Conservation (phyloP, 192 early-diverging fungal genomes). For the Phlyctochytrium planicorne region DNA sequence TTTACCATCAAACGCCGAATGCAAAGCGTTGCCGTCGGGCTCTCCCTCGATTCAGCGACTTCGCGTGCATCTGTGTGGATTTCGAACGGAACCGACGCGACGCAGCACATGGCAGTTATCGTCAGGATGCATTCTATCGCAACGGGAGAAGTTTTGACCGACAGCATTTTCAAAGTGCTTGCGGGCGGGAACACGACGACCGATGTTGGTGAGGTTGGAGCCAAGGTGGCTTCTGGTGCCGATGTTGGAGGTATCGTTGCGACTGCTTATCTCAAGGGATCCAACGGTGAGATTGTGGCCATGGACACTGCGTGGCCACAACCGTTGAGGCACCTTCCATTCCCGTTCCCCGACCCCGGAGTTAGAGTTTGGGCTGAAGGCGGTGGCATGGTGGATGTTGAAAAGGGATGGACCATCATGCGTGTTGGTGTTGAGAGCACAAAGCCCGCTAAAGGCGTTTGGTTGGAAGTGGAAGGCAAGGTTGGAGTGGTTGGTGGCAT, state of each 20-base stretch:
- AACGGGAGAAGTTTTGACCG: slow-evolving; percentile 1
- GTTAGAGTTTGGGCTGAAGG: slow-evolving; percentile 11
- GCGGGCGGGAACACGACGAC: neutral
- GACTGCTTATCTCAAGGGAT: neutral
- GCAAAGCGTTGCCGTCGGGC: slow-evolving; percentile 7
- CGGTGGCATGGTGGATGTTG: neutral
- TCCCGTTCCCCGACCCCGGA: slow-evolving; percentile 9
- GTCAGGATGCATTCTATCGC: slow-evolving; percentile 8
- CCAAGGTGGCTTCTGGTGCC: neutral
- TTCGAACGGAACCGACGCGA: neutral
- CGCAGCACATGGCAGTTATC: neutral
- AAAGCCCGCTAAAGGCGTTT: slow-evolving; percentile 18
- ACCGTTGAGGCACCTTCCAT: slow-evolving; percentile 25
- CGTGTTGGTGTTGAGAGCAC: neutral
- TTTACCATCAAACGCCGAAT: slow-evolving; percentile 23
- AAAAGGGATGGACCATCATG: neutral
- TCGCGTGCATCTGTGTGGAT: slow-evolving; percentile 2
- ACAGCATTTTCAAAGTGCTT: neutral
- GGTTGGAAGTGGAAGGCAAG: neutral
- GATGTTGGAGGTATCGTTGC: slow-evolving; percentile 15
- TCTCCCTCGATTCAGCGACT: neutral
- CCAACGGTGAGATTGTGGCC: slow-evolving; percentile 11
- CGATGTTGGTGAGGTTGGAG: slow-evolving; percentile 2
- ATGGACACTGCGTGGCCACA: slow-evolving; percentile 24
- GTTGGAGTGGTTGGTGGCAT: neutral